These are phyloP conservation scores for Xylariomycetidae sp. DNA, from an alignment of 2,329 filamentous ascomycete genomes.

Conservation along the genomic window DNA sequence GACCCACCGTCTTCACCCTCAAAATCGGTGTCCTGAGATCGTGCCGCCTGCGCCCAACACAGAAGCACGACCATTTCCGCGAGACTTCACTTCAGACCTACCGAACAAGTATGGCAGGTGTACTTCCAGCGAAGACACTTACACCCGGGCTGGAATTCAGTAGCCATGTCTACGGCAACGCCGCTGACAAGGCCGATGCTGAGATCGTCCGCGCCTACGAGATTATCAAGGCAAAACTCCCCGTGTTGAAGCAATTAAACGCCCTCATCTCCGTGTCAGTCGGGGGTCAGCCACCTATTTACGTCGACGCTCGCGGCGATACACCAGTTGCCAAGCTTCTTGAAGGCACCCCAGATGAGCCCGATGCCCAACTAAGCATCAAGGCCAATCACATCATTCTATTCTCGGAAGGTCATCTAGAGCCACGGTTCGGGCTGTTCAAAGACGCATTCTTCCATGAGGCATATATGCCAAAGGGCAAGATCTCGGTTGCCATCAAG, in stretches of 20 bases:
- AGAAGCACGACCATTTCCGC: too few species aligned
- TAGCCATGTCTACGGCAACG: slow-evolving; percentile 11
- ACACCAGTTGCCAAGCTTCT: slow-evolving; percentile 18
- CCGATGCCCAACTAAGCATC: slow-evolving; percentile 17
- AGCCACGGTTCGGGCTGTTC: slow-evolving; percentile 21
- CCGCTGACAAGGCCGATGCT: slow-evolving; percentile 8
- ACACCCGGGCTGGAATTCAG: slow-evolving; percentile 17
- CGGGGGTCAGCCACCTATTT: slow-evolving; percentile 15
- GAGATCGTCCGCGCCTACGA: slow-evolving; percentile 10
- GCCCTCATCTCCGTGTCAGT: slow-evolving; percentile 15
- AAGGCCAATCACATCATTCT: slow-evolving; percentile 19
- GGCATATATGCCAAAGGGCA: slow-evolving; percentile 16
- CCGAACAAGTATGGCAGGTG: slow-evolving; percentile 15
- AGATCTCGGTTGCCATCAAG: slow-evolving; percentile 19
- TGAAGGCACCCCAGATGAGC: slow-evolving; percentile 12
- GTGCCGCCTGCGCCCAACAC: too few species aligned
- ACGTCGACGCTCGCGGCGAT: slow-evolving; percentile 17
- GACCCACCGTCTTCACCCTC: too few species aligned
- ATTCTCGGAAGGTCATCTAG: slow-evolving; percentile 19
- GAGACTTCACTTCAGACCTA: too few species aligned
- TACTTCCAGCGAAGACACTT: slow-evolving; percentile 14
- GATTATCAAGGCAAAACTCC: slow-evolving; percentile 18
- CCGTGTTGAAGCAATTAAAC: slow-evolving; percentile 14
- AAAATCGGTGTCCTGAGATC: too few species aligned
- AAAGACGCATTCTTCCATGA: slow-evolving; percentile 21